Conservation (phyloP, 202 grass and related monocot species). For the Setaria italica region DNA sequence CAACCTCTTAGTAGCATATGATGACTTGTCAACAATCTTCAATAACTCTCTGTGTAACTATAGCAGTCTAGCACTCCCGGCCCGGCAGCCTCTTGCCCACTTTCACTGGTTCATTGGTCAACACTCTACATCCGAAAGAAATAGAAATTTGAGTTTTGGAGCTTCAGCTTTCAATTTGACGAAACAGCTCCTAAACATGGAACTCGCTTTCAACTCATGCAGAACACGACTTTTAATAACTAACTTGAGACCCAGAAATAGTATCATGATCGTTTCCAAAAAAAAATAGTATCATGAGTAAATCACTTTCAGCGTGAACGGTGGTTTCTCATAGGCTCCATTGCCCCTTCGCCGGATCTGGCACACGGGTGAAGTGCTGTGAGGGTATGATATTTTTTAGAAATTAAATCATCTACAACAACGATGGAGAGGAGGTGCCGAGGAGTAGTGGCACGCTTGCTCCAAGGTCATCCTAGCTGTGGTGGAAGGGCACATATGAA, state of each 20-base stretch:
- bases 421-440: too few species aligned
- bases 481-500: too few species aligned
- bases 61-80: background rate
- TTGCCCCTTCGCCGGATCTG: too few species aligned
- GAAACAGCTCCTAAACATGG: background rate
- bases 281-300: background rate
- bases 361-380: too few species aligned
- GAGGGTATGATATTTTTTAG: too few species aligned
- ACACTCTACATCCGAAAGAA: background rate
- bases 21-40: constrained; percentile 15
- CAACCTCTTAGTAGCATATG: background rate
- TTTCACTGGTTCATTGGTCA: background rate
- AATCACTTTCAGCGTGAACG: too few species aligned
- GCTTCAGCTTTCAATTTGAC: background rate
- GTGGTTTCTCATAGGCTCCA: too few species aligned
- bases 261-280: too few species aligned
- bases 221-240: background rate
- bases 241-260: background rate
- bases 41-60: background rate
- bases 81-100: background rate
- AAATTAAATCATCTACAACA: too few species aligned
- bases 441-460: too few species aligned
- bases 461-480: too few species aligned
- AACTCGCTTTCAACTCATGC: background rate
- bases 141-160: background rate